Percentiles rank a stretch among this genome's conserved stretches.
Evolutionary conservation across 345 rosid species (phyloP).

Genomic region (Eucalyptus sp.): DNA sequence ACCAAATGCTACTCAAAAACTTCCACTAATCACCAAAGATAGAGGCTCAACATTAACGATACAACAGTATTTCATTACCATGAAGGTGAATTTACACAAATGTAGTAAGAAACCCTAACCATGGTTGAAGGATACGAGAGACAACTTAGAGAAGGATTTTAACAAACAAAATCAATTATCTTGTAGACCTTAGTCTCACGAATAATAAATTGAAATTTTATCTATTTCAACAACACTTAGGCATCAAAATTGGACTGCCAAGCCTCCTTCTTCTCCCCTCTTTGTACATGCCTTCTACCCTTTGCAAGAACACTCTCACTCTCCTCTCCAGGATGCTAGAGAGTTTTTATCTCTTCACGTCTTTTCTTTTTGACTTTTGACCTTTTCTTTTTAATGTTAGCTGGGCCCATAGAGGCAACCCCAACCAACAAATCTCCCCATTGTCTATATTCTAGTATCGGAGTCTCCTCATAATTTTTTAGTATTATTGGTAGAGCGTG

Average conservation of each 20-base stretch:
- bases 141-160: not conserved
- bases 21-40: too few relatives aligned
- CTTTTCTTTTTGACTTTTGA: too few relatives aligned
- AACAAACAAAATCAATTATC: not conserved
- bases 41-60: too few relatives aligned
- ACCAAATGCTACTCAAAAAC: fast-evolving
- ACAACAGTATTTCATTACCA: not conserved
- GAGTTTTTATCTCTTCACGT: too few relatives aligned
- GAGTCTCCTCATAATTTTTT: too few relatives aligned
- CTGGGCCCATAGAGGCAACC: too few relatives aligned
- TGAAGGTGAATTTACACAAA: not conserved
- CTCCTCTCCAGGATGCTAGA: too few relatives aligned
- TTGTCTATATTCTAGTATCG: too few relatives aligned
- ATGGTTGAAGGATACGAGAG: not conserved
- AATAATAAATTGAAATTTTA: not conserved
- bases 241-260: not conserved
- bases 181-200: not conserved
- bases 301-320: not conserved
- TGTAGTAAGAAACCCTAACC: not conserved
- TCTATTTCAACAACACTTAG: not conserved
- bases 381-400: too few relatives aligned
- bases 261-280: not conserved
- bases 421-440: too few relatives aligned
- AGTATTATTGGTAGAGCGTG: fast-evolving
- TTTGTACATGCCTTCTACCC: not conserved